Conservation (phyloP, 108 stramenopile species). For the Schizochytrium sp. region DNA sequence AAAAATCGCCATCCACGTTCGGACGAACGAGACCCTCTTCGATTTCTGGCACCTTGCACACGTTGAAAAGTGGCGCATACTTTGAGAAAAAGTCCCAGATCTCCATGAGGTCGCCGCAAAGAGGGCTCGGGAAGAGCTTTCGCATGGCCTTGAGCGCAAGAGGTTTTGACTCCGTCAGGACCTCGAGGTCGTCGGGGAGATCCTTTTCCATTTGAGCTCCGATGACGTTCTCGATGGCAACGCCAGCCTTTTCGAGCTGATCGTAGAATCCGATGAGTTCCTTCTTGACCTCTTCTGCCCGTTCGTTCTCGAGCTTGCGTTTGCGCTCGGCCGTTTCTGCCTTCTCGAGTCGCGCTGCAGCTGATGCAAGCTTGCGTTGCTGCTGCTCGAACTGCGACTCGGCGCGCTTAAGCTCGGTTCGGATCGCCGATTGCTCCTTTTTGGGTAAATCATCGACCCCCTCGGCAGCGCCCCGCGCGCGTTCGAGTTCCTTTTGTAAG, state of each 20-base stretch:
- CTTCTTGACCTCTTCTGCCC: neutral
- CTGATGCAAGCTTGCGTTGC: neutral
- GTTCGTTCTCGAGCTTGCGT: neutral
- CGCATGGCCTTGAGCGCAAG: slow-evolving; percentile 10
- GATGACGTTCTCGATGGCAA: neutral
- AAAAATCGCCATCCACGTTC: neutral
- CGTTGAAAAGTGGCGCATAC: neutral
- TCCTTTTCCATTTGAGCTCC: neutral
- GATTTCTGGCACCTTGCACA: neutral
- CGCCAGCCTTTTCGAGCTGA: neutral
- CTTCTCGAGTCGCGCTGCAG: neutral
- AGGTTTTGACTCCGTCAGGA: neutral
- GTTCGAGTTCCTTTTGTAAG: neutral
- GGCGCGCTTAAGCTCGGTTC: neutral
- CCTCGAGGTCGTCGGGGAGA: neutral
- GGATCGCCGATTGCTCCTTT: neutral
- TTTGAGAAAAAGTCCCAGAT: slow-evolving; percentile 4
- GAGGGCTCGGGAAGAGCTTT: neutral
- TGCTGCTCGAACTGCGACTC: neutral
- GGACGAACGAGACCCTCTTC: neutral
- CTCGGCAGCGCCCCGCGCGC: neutral
- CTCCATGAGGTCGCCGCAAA: neutral
- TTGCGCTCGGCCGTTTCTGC: neutral
- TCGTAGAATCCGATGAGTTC: neutral
- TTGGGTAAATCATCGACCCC: neutral